Base-by-base conservation (phyloP, 2,329 filamentous ascomycete genomes). In the Cucurbitaria berberidis region DNA sequence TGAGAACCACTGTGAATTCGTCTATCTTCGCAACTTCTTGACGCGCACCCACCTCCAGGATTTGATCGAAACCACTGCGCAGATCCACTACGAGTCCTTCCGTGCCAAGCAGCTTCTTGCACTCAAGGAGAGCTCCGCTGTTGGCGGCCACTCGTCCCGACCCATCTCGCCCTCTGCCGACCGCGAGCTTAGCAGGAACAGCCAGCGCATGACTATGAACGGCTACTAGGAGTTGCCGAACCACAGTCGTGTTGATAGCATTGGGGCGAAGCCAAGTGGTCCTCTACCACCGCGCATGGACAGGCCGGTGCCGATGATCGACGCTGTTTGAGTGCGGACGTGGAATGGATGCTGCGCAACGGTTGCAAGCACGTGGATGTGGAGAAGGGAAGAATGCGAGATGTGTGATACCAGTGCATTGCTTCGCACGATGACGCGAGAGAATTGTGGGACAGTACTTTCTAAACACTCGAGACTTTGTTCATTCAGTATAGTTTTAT, bases 31-130 rank as follows among this genome's bases (percentile, higher is more conserved):
- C 76, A 93, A 99, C 84, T 99, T 99, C 86, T 86, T 99, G 62
- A 96, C 96, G 69, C 91, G 95, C 75, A 98, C 95, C 61, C 95
- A 99, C 79, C 86, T 99, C 52, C 95, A 99, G 84, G 95, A 99
- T 74, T 86, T 99, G 66, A 97, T 99, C 78, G 95, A 99, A 82
- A 99, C 95, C 27, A 99, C 95, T 42, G 97, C 93, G 67, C 95
- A 99, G 83, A 99, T 97, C 79, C 95, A 99, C 85, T 99, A 99
- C 84, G 95, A 99, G 84, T 96, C 92, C 55, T 99, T 99, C 93
- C 93, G 95, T 79, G 93, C 95, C 72, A 99, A 99, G 88, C 95
- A 99, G 80, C 84, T 99, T 71, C 82, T 99, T 74, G 95, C 95
- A 53, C 85, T 99, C 76, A 99, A 98, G 87, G 95, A 99, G 84